Percentiles rank a stretch among this genome's conserved stretches.
Conservation (phyloP, 768 basidiomycete species). For the Leccinum subgranulosum region DNA sequence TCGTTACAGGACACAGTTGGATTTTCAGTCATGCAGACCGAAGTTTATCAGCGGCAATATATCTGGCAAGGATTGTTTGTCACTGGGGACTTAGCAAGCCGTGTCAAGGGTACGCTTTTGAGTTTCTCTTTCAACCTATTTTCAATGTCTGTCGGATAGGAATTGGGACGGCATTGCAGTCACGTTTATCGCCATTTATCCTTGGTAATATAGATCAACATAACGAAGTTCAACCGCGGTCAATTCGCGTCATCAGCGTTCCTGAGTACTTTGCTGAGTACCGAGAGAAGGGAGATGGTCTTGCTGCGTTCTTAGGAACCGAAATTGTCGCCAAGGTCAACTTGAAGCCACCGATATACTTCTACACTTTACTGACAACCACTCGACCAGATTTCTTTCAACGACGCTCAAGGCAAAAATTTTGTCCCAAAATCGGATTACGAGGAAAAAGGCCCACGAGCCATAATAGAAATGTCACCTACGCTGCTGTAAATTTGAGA, state of each 20-base stretch:
- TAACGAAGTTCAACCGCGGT: conserved; percentile 70
- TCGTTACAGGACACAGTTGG: conserved; percentile 70
- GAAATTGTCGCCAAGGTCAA: conserved; percentile 83
- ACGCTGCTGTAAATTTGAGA: conserved; percentile 49
- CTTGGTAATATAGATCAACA: conserved; percentile 58
- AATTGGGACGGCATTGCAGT: conserved; percentile 65
- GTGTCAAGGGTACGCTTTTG: conserved; percentile 59
- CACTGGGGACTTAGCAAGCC: conserved; percentile 70
- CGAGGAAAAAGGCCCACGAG: conserved; percentile 64
- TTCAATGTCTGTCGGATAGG: conserved; percentile 36
- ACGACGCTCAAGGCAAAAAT: conserved; percentile 60
- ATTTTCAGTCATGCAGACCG: conserved; percentile 55
- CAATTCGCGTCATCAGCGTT: conserved; percentile 58
- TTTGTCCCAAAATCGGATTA: conserved; percentile 83
- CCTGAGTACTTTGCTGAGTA: conserved; percentile 94
- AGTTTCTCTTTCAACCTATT: background rate
- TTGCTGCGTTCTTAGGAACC: conserved; percentile 77
- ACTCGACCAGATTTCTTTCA: conserved; percentile 62
- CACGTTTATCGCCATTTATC: conserved; percentile 62
- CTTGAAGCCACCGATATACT: conserved; percentile 2
- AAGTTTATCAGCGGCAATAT: conserved; percentile 63
- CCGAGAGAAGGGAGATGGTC: conserved; percentile 77
- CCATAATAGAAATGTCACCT: conserved; percentile 77
- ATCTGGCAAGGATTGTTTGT: conserved; percentile 80
- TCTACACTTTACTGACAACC: background rate